Percentiles rank a stretch among this genome's conserved stretches.
Conservation (phyloP, 768 basidiomycete genomes). For the Kwoniella mangroviensis region DNA sequence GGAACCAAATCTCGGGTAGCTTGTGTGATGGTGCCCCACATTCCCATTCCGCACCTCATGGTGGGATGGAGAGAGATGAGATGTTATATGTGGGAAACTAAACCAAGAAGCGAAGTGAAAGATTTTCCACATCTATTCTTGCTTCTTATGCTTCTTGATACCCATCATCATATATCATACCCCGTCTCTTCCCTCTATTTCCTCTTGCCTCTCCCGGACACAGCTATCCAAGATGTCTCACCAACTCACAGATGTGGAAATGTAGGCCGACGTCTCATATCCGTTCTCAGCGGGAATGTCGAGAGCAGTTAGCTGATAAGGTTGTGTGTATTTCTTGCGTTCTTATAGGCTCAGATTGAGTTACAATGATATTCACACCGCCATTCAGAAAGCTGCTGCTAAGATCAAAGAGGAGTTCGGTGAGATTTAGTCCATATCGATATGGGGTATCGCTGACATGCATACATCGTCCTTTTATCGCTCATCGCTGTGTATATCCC, state of each 20-base stretch:
- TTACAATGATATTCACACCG: slow-evolving; percentile 88
- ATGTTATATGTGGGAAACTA: neutral
- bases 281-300: neutral
- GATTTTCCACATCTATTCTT: neutral
- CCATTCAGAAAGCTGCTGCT: slow-evolving; percentile 71
- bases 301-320: neutral
- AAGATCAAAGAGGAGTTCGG: slow-evolving; percentile 76
- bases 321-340: neutral
- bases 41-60: neutral
- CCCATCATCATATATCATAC: neutral
- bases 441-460: neutral
- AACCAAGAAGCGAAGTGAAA: neutral
- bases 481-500: neutral
- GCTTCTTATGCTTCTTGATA: neutral
- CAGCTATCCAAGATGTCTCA: slow-evolving; percentile 16
- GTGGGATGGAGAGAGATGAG: no score
- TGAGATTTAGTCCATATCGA: slow-evolving; percentile 25
- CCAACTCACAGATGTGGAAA: slow-evolving; percentile 9
- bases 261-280: slow-evolving; percentile 1
- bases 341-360: slow-evolving; percentile 63
- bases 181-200: neutral
- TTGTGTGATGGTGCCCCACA: neutral
- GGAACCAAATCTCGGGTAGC: slow-evolving; percentile 2
- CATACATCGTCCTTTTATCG: neutral
- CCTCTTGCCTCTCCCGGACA: neutral